Base-by-base conservation (phyloP, 139 green algal species). In the Chlorella sp. region DNA sequence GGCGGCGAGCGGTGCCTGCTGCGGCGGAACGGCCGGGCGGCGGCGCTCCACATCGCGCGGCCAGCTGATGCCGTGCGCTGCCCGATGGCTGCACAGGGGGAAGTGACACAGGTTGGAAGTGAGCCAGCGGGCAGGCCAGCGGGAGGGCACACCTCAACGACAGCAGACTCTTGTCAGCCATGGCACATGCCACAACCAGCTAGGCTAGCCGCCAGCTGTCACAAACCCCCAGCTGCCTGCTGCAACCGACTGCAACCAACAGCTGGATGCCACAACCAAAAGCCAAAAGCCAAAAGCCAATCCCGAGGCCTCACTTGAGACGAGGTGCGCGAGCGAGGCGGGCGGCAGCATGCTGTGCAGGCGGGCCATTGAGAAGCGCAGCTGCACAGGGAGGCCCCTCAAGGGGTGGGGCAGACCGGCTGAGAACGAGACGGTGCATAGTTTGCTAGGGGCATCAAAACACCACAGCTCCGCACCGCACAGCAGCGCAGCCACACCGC, bases 321-420 rank as follows among this genome's bases (percentile, higher is more conserved):
- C 24, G n/a, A 36, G 60, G 26, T 41, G 40, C 19, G 28, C 48
- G 1, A 85, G 28, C 11, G 34, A 62, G 34, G 81, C 58, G 51
- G 81, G 81, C 16, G 81, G 51, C 81, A 79, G 48, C 36, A 80
- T 41, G 81, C 70, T 76, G 32, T 72, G 81, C 68, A 85, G 75
- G 3, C 81, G 34, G 28, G 67, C 30, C 67, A 85, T 78, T 4
- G 81, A 80, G 48, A 73, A 85, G 20, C 68, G 81, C 9, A 85
- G 38, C 81, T 85, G 81, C 60, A 77, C 28, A 28, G 72, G 7
- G 38, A 17, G 2, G 36, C 2, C n/a, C n/a, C n/a, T n/a, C 51
- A 60, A 2, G 51, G 14, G 9, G 16, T 20, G 51, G 51, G 2
- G 51, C 13, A 16, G 51, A 26, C n/a, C n/a, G n/a, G n/a, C n/a